Evolutionary conservation across 139 green algal genomes (phyloP).

Genomic region (Dunaliella sp.): DNA sequence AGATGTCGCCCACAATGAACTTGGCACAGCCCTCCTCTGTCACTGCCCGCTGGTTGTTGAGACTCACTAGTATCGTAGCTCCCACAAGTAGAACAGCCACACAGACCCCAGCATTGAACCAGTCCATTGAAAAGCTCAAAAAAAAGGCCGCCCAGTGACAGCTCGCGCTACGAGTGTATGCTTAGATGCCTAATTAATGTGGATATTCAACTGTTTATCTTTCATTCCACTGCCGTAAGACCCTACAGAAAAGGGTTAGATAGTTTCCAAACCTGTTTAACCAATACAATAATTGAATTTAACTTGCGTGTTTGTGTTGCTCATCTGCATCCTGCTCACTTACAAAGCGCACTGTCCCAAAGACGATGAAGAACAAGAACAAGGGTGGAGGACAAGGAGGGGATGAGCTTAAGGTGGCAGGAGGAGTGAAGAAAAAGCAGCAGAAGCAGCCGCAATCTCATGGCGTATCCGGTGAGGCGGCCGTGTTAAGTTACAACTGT

Average conservation of each 20-base stretch:
- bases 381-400: constrained; percentile 1
- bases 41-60: background rate
- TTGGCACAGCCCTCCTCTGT: constrained; percentile 8
- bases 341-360: no score
- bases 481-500: background rate
- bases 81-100: background rate
- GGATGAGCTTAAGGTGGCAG: constrained; percentile 62
- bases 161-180: no score
- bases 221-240: no score
- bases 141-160: no score
- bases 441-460: constrained; percentile 47
- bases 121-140: no score
- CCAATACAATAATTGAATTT: no score
- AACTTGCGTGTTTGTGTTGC: no score
- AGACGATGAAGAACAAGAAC: constrained; percentile 15
- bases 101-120: background rate
- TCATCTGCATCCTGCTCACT: no score
- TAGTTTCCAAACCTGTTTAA: no score
- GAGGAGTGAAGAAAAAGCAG: constrained; percentile 73
- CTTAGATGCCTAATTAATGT: no score
- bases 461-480: constrained; percentile 62
- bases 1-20: constrained; percentile 65
- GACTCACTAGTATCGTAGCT: background rate
- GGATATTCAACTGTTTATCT: no score
- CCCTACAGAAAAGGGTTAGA: no score